Evolutionary conservation across 2,329 filamentous ascomycete genomes (phyloP).

Genomic region (Balansia obtecta): DNA sequence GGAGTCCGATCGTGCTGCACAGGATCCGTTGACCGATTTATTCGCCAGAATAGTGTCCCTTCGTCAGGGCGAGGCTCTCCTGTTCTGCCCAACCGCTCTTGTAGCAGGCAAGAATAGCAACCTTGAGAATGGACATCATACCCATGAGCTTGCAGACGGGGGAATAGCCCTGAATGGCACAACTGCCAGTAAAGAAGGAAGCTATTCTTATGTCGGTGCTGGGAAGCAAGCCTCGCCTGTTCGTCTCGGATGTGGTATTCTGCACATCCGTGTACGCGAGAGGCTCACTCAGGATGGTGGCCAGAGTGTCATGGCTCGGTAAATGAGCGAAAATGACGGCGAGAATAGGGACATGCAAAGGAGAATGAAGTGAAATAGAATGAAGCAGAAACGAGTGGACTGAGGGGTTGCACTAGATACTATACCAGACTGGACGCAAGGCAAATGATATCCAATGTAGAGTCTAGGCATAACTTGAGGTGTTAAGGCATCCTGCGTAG

Average conservation of each 20-base stretch:
- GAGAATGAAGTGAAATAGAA: too few relatives aligned
- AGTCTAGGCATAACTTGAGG: too few relatives aligned
- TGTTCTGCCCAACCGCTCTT: constrained; percentile 33
- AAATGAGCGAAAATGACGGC: not conserved
- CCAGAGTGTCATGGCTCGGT: constrained; percentile 29
- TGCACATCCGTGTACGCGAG: constrained; percentile 28
- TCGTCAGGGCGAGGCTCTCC: constrained; percentile 30
- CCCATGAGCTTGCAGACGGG: too few relatives aligned
- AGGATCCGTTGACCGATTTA: constrained; percentile 14
- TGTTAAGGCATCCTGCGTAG: not conserved
- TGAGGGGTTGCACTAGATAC: too few relatives aligned
- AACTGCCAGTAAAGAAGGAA: not conserved
- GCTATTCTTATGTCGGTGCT: too few relatives aligned
- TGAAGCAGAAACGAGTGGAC: too few relatives aligned
- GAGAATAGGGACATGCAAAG: not conserved
- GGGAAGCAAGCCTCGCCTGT: not conserved
- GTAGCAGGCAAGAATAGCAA: constrained; percentile 11
- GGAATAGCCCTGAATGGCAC: too few relatives aligned
- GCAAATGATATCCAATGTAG: too few relatives aligned
- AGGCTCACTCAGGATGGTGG: constrained; percentile 34
- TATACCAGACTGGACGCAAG: too few relatives aligned
- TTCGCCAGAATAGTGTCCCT: constrained; percentile 31
- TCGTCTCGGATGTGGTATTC: constrained; percentile 23
- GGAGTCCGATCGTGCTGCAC: not conserved
- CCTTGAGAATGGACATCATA: not conserved